Evolutionary conservation across 2,329 filamentous ascomycete species (phyloP), one percentile per base, ranked within the genome.

Genomic region (Grosmannia serpens): DNA sequence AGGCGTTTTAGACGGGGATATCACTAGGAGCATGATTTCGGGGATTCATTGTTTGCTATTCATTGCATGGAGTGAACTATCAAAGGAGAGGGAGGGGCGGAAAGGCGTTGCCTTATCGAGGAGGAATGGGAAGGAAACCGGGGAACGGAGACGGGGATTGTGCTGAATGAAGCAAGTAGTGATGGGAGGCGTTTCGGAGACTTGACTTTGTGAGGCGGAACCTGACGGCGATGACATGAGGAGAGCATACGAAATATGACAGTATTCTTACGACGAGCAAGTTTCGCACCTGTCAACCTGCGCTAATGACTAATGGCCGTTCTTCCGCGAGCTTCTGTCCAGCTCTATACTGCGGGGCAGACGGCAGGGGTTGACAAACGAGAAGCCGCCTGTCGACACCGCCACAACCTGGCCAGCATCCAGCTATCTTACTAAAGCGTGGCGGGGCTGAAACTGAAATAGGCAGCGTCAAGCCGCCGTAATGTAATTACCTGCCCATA

Each of bases 281-380:
- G n/a, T n/a, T n/a, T n/a, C n/a, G n/a, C n/a, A n/a, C n/a, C n/a
- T n/a, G n/a, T n/a, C n/a, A n/a, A n/a, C n/a, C n/a, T n/a, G n/a
- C n/a, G n/a, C n/a, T n/a, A n/a, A 57, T 61, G 57, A 61, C 49
- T 59, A 59, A 61, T 59, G 10, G 24, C 10, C 27, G 10, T 44
- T 8, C 56, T 62, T 62, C 60, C 57, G 41, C 47, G 54, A 35
- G 60, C 35, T 62, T 62, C 60, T 60, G 41, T 59, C 38, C 38
- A 57, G 60, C 53, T 60, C 58, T 46, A 54, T 41, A 27, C 10
- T n/a, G 55, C 31, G 46, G 53, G 53, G 53, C 53, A 31, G 27
- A 53, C 13, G 9, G 46, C 6, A 20, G 9, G 26, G 26, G 20
- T 13, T 50, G 47, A 29, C 11, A 20, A 22, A n/a, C n/a, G n/a